phyloP scores from a whole-genome alignment of 768 basidiomycete genomes.

The Mycena rosella region DNA sequence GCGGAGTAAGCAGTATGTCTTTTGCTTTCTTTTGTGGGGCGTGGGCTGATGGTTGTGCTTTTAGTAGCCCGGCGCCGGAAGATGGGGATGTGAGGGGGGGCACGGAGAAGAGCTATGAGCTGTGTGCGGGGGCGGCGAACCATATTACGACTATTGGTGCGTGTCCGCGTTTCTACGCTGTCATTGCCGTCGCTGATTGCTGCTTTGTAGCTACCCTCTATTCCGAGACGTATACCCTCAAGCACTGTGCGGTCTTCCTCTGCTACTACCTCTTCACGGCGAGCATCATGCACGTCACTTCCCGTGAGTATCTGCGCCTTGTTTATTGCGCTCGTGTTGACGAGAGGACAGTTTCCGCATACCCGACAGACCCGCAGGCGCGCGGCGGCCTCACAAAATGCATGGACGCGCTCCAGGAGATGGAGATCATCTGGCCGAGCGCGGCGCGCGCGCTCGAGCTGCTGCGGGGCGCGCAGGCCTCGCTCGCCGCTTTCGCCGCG shows the following conservation, averaged over 20 bases:
- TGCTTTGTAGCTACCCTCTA: slow-evolving; percentile 64
- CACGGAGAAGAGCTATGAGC: slow-evolving; percentile 75
- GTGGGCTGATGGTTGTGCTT: not conserved
- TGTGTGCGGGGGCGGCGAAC: slow-evolving; percentile 83
- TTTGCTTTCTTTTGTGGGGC: not conserved
- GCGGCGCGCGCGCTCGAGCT: slow-evolving; percentile 82
- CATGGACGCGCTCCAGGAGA: slow-evolving; percentile 73
- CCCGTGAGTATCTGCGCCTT: slow-evolving; percentile 59
- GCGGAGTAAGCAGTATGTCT: slow-evolving; percentile 56
- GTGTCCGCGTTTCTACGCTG: slow-evolving; percentile 28
- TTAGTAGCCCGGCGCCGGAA: slow-evolving; percentile 54
- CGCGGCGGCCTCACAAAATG: slow-evolving; percentile 72
- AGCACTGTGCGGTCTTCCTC: slow-evolving; percentile 75
- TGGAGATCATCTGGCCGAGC: slow-evolving; percentile 82
- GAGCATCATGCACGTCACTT: slow-evolving; percentile 83
- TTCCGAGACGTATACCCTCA: slow-evolving; percentile 71
- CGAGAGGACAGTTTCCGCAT: slow-evolving; percentile 63
- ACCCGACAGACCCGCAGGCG: slow-evolving; percentile 79
- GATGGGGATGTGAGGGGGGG: slow-evolving; percentile 67
- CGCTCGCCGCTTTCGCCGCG: slow-evolving; percentile 42
- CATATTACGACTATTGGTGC: slow-evolving; percentile 79
- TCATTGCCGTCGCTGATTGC: slow-evolving; percentile 1
- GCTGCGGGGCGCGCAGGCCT: slow-evolving; percentile 71
- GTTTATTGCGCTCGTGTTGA: slow-evolving; percentile 1
- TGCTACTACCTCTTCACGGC: slow-evolving; percentile 87